These are phyloP conservation scores for Epichloe coenophiala DNA, from an alignment of 2,329 filamentous ascomycete genomes.

Conservation along the genomic window DNA sequence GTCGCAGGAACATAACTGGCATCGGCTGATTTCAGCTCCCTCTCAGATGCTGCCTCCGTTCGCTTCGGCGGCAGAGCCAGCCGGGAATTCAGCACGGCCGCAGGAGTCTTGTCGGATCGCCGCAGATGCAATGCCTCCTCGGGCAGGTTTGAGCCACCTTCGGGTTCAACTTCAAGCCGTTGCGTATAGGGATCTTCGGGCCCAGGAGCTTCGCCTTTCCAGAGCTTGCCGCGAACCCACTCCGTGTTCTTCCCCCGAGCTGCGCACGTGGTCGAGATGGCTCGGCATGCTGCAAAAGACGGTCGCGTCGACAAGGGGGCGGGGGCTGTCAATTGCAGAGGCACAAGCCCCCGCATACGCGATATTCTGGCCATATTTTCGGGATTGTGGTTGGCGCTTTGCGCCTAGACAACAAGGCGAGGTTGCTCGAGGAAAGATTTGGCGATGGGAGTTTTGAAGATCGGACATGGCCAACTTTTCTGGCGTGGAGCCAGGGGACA, in stretches of 20 bases:
- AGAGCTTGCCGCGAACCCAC: constrained; percentile 26
- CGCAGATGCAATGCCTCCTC: constrained; percentile 15
- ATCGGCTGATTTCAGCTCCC: constrained; percentile 16
- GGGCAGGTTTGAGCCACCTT: constrained; percentile 17
- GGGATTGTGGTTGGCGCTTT: background rate
- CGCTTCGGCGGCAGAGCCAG: constrained; percentile 20
- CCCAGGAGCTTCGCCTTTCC: constrained; percentile 26
- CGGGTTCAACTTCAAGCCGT: constrained; percentile 14
- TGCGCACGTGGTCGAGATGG: constrained; percentile 22
- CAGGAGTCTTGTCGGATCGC: constrained; percentile 12
- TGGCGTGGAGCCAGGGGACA: background rate
- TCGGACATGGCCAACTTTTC: constrained; percentile 1
- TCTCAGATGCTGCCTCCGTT: constrained; percentile 20
- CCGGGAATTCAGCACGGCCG: constrained; percentile 15
- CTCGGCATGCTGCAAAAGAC: constrained; percentile 14
- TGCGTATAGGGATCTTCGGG: constrained; percentile 26
- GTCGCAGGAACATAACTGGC: constrained; percentile 34
- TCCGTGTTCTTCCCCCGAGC: constrained; percentile 20
- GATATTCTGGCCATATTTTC: constrained; percentile 30
- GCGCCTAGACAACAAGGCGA: background rate
- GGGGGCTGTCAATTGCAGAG: constrained; percentile 15
- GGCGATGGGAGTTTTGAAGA: background rate
- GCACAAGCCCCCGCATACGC: constrained; percentile 21
- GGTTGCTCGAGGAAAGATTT: background rate
- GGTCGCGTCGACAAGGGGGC: constrained; percentile 11